phyloP scores from a whole-genome alignment of 352 stramenopile species.

The Saprolegnia diclina region DNA sequence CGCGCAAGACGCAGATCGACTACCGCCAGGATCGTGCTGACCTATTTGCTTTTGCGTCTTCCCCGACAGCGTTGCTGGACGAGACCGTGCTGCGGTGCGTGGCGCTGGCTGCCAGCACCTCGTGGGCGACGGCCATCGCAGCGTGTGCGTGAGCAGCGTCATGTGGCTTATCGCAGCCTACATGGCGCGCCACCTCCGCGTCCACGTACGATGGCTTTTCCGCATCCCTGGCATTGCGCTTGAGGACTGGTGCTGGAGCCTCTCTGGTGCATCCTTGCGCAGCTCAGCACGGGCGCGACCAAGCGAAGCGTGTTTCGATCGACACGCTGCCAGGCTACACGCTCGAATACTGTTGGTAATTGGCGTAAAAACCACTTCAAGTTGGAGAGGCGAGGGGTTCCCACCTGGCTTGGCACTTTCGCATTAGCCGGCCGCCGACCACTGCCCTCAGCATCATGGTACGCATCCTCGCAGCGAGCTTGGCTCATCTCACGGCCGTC shows the following conservation, averaged over 20 bases:
- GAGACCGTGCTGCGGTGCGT: background rate
- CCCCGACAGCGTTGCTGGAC: background rate
- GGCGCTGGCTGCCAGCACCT: background rate
- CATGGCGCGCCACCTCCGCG: background rate
- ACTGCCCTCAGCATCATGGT: background rate
- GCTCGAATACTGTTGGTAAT: background rate
- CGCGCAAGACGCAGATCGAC: background rate
- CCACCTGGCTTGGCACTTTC: too few species aligned
- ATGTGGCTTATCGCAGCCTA: background rate
- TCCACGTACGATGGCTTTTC: conserved; percentile 4
- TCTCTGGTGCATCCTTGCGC: conserved; percentile 13
- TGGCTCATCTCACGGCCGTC: background rate
- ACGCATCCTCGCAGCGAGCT: background rate
- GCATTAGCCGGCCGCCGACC: too few species aligned
- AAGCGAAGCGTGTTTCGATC: background rate
- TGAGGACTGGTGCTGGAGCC: conserved; percentile 11
- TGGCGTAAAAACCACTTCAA: background rate
- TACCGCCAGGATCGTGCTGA: background rate
- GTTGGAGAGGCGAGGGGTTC: background rate
- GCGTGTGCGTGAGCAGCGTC: background rate
- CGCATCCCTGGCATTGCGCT: conserved; percentile 7
- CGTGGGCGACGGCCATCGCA: background rate
- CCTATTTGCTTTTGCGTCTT: background rate
- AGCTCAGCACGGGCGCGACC: conserved; percentile 2
- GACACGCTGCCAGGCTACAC: conserved; percentile 15